phyloP scores from a whole-genome alignment of 2,329 filamentous ascomycete species.

The Teratosphaeria viscida region DNA sequence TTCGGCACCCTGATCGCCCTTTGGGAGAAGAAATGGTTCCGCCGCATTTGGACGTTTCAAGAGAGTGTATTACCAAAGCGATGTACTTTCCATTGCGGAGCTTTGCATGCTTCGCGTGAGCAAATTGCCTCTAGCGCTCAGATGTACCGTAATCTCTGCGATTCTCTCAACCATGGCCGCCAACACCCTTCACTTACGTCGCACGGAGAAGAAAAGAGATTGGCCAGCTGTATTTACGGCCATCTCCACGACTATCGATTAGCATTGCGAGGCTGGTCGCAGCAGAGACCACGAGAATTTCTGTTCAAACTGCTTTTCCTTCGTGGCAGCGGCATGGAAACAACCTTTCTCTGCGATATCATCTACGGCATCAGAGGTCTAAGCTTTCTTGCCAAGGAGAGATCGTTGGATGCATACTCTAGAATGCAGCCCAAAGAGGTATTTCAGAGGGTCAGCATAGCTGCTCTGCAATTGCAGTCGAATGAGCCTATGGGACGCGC shows the following conservation, averaged over 20 bases:
- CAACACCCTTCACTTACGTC: not conserved
- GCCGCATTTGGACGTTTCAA: not conserved
- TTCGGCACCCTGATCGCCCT: not conserved
- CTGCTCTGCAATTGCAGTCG: not conserved
- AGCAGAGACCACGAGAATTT: not conserved
- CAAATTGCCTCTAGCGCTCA: not conserved
- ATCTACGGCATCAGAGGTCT: not conserved
- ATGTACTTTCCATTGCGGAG: not conserved
- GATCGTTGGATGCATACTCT: not conserved
- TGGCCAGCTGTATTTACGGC: not conserved
- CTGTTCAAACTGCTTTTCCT: not conserved
- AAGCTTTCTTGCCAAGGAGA: not conserved
- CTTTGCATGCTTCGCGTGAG: not conserved
- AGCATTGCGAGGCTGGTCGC: not conserved
- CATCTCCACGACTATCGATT: not conserved
- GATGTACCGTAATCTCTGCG: not conserved
- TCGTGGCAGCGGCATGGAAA: not conserved
- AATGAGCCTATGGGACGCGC: not conserved
- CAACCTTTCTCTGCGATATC: not conserved
- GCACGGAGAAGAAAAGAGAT: not conserved
- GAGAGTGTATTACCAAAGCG: not conserved
- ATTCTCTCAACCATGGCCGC: not conserved
- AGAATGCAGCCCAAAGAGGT: not conserved
- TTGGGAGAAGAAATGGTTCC: not conserved
- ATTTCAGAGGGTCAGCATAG: not conserved